Conservation (phyloP, 179 eudicot species). For the Silene coronaria region DNA sequence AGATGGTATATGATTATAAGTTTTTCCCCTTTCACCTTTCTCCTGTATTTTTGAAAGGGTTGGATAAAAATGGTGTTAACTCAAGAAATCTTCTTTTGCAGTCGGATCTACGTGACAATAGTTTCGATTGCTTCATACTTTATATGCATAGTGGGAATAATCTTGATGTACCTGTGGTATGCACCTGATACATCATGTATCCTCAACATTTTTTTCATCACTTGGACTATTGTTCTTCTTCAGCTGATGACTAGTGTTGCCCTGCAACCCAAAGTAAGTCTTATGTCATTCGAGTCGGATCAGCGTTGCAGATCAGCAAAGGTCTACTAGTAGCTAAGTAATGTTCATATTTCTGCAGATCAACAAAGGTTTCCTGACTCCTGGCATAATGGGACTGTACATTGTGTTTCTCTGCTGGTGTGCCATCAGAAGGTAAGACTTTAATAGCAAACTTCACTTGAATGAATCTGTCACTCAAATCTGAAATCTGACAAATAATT, state of each 20-base stretch:
- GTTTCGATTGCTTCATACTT: conserved; percentile 50
- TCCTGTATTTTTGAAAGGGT: not conserved
- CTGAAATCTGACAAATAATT: not conserved
- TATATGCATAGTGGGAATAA: conserved; percentile 57
- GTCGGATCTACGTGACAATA: conserved; percentile 51
- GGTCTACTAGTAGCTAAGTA: not conserved
- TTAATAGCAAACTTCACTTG: not conserved
- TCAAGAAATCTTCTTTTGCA: conserved; percentile 28
- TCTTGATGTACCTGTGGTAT: conserved; percentile 75
- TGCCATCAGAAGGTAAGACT: conserved; percentile 58
- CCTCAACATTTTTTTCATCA: conserved; percentile 69
- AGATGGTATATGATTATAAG: conserved; percentile 60
- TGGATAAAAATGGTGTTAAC: not conserved
- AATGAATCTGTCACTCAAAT: not conserved
- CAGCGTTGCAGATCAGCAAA: too few relatives aligned
- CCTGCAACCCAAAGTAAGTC: conserved; percentile 63
- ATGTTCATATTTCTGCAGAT: conserved; percentile 37
- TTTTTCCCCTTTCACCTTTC: not conserved
- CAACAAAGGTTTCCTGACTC: conserved; percentile 54
- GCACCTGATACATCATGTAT: conserved; percentile 63
- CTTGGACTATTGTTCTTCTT: conserved; percentile 72
- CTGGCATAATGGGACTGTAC: conserved; percentile 74
- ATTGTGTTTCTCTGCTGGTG: conserved; percentile 73
- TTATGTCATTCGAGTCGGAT: too few relatives aligned
- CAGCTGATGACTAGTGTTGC: conserved; percentile 79